Evolutionary conservation across 148 eudicot species (phyloP).

Genomic region (Vaccinium darrowii): DNA sequence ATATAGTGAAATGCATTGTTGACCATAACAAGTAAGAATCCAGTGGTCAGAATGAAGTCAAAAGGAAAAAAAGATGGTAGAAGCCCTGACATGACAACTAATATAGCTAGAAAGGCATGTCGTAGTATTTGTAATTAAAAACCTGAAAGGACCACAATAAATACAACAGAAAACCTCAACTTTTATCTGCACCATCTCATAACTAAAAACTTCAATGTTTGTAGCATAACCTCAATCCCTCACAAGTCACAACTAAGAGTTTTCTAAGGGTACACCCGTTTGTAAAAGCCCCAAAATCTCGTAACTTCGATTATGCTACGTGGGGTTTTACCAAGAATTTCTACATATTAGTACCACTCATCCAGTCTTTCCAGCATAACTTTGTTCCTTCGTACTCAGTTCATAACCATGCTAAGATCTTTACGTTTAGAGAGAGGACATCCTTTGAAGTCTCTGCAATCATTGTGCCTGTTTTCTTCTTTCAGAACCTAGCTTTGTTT

Average conservation of each 20-base stretch:
- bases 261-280: no score
- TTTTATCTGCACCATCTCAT: no score
- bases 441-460: neutral
- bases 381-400: neutral
- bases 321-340: no score
- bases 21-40: neutral
- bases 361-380: neutral
- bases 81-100: neutral
- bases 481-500: neutral
- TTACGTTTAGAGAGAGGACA: neutral
- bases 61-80: neutral
- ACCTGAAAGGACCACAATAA: no score
- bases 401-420: neutral
- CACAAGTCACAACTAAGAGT: no score
- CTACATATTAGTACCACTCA: neutral
- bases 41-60: neutral
- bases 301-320: no score
- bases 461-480: neutral
- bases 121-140: no score
- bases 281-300: no score
- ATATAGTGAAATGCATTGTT: neutral
- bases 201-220: no score
- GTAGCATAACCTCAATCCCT: no score
- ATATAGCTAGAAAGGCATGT: neutral
- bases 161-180: no score